Base-by-base conservation (phyloP, 129 eudicot species). In the Rutidosis leptorrhynchoides region DNA sequence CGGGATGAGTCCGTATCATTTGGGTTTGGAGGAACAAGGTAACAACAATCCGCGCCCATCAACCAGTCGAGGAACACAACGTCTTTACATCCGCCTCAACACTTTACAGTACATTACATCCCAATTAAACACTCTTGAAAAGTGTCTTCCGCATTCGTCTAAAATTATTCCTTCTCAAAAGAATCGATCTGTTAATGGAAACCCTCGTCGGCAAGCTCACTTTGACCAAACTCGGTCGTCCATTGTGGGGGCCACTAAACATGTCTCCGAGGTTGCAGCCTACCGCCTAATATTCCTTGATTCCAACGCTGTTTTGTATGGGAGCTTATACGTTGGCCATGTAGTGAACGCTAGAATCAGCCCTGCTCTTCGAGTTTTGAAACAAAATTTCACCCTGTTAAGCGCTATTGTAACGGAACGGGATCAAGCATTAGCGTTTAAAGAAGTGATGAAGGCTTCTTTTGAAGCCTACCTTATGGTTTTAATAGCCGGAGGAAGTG, bases 11-110 rank as follows among this genome's bases (percentile, higher is more conserved):
- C 77, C 69, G 0, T 67, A 67, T 67, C 70, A 75, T 62, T 16
- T 75, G n/a, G 56, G 48, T 12, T 64, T 23, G 8, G 22, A 72
- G 15, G 70, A 76, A 6, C 89, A 88, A 64, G 87, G 77, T n/a
- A n/a, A n/a, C 27, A 76, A 77, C 71, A 60, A 86, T 57, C 81
- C 95, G 3, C 87, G 90, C 7, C 95, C 95, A 26, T 84, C 99
- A 45, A 93, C 99, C 0, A 93, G 96, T 29, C 95, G 99, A 11
- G 96, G 96, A 28, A 93, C 99, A 15, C 99, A 93, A 75, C 96
- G 99, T 52, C 87, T 88, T 33, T 93, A 93, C 84, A 89, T 93
- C 54, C 92, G 99, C 20, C 95, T 93, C 30, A 93, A 93, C 80
- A 89, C 99, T 58, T 77, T 93, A 19, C 92, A 93, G 58, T 86